These are phyloP conservation scores for Prunus campanulata DNA, from an alignment of 306 rosid species.

Conservation along the genomic window DNA sequence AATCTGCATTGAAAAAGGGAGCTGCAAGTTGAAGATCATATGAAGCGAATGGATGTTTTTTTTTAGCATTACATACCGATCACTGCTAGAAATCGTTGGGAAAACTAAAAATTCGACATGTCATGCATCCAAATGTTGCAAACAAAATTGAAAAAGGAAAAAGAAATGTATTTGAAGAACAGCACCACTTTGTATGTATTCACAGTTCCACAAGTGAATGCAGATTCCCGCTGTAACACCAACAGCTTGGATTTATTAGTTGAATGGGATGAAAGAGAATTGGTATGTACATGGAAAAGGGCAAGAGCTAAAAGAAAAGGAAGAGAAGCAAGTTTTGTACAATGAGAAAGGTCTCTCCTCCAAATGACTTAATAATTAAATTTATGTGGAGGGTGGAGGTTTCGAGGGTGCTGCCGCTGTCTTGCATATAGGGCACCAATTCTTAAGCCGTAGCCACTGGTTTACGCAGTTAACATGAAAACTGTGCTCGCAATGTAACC, in stretches of 20 bases:
- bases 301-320: slow-evolving; percentile 15
- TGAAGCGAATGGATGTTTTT: too few species aligned
- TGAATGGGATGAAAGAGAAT: slow-evolving; percentile 37
- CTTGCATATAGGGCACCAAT: slow-evolving; percentile 98
- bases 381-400: slow-evolving; percentile 23
- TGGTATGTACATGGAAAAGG: slow-evolving; percentile 53
- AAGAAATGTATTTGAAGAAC: slow-evolving; percentile 4
- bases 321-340: slow-evolving; percentile 27
- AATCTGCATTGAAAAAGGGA: neutral
- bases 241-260: slow-evolving; percentile 56
- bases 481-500: slow-evolving; percentile 67
- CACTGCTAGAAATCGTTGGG: neutral
- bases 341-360: slow-evolving; percentile 24
- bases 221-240: slow-evolving; percentile 35
- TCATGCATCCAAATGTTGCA: neutral
- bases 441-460: slow-evolving; percentile 87
- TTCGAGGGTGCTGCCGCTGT: slow-evolving; percentile 33
- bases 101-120: neutral
- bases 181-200: slow-evolving; percentile 35
- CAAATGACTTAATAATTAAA: slow-evolving; percentile 20
- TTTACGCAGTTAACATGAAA: slow-evolving; percentile 70
- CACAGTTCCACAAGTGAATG: slow-evolving; percentile 31
- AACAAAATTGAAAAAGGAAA: neutral
- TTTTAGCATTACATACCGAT: neutral
- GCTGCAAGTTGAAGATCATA: neutral